A percentile compares a stretch with the other conserved stretches of the same genome.
Evolutionary conservation across 83 land plant genomes (phyloP).

Genomic region (Picea abies): DNA sequence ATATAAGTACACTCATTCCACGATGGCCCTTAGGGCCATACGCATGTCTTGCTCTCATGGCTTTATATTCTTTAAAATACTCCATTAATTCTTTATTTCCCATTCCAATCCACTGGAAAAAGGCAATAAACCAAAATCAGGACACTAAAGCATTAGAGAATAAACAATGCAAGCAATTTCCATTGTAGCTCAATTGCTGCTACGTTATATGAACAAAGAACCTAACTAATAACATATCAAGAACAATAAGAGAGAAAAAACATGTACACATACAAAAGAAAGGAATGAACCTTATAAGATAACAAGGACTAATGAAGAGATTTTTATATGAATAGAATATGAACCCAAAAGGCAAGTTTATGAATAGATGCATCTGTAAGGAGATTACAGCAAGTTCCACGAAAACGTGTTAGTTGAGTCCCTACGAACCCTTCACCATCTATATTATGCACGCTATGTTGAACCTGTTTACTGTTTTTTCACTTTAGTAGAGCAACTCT

Average conservation of each 20-base stretch:
- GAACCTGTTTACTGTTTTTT: no score
- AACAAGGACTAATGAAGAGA: neutral
- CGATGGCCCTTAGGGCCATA: slow-evolving; percentile 95
- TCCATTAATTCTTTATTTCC: slow-evolving; percentile 92
- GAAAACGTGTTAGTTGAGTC: neutral
- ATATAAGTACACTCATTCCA: slow-evolving; percentile 85
- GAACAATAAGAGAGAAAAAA: neutral
- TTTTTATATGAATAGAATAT: neutral
- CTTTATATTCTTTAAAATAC: slow-evolving; percentile 59
- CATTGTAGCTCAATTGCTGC: neutral
- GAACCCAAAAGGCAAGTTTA: neutral
- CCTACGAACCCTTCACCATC: neutral
- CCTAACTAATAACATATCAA: neutral
- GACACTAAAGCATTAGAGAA: neutral
- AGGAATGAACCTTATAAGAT: neutral
- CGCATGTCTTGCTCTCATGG: slow-evolving; percentile 79
- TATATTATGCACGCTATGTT: no score
- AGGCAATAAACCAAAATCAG: slow-evolving; percentile 1
- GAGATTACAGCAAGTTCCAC: no score
- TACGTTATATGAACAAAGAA: neutral
- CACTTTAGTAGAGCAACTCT: no score
- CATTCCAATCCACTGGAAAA: slow-evolving; percentile 87
- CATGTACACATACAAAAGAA: no score
- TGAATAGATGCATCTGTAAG: no score
- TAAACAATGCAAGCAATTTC: neutral